Conservation (phyloP, 805 yeast genomes). For the Candida mattraensis region DNA sequence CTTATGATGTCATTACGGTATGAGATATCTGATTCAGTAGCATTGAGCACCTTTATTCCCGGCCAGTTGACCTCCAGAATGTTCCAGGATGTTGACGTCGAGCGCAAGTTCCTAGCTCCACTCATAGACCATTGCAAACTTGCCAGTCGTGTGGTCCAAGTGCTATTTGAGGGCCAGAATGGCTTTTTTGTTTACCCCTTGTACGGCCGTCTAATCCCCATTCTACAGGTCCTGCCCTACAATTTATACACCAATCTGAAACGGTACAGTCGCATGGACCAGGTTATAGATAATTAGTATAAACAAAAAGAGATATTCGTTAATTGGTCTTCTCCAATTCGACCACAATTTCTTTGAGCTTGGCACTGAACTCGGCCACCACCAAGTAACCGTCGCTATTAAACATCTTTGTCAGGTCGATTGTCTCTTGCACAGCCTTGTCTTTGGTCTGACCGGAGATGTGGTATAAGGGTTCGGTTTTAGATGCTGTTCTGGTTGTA, state of each 20-base stretch:
- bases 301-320: background rate
- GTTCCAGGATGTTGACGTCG: constrained; percentile 47
- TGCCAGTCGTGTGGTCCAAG: constrained; percentile 36
- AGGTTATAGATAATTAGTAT: constrained; percentile 12
- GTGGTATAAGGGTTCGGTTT: constrained; percentile 46
- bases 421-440: constrained; percentile 17
- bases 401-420: constrained; percentile 44
- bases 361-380: constrained; percentile 32
- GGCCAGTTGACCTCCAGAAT: constrained; percentile 51
- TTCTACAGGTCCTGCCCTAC: constrained; percentile 43
- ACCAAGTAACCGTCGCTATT: constrained; percentile 47
- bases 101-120: constrained; percentile 47
- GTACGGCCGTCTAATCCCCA: constrained; percentile 46
- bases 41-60: constrained; percentile 43
- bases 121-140: constrained; percentile 39
- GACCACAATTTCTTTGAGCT: constrained; percentile 24
- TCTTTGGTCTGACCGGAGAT: constrained; percentile 35
- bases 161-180: constrained; percentile 37
- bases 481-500: constrained; percentile 36
- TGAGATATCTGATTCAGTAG: constrained; percentile 37
- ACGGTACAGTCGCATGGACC: constrained; percentile 33
- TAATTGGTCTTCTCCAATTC: constrained; percentile 20
- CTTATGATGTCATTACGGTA: constrained; percentile 45
- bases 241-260: constrained; percentile 34
- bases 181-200: constrained; percentile 48